These are phyloP conservation scores for Protomyces gravidus DNA, from an alignment of 1,139 yeast species.

Conservation along the genomic window DNA sequence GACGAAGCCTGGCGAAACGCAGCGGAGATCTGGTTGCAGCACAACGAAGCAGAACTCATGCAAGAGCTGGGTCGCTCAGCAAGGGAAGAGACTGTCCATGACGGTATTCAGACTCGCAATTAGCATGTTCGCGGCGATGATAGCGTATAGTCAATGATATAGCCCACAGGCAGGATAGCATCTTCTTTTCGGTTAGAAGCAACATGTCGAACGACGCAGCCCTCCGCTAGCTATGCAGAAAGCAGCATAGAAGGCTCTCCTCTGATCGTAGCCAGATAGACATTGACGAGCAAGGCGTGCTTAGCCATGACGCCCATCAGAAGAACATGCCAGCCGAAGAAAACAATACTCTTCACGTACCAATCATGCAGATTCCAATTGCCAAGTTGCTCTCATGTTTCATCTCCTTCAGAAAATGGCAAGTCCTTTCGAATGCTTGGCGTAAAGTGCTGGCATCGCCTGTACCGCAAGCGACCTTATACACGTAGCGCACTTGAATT, in stretches of 20 bases:
- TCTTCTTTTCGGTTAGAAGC: too few species aligned
- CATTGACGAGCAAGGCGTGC: constrained; percentile 11
- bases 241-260: constrained; percentile 3
- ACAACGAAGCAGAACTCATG: constrained; percentile 67
- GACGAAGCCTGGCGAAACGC: constrained; percentile 84
- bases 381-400: too few species aligned
- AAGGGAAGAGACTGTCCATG: constrained; percentile 56
- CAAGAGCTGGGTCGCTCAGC: constrained; percentile 52
- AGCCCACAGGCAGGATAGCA: constrained; percentile 78
- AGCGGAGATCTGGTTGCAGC: constrained; percentile 86
- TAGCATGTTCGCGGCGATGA: constrained; percentile 56
- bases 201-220: too few species aligned
- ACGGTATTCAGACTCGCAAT: constrained; percentile 52
- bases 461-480: constrained; percentile 63
- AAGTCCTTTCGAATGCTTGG: too few species aligned
- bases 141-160: constrained; percentile 71
- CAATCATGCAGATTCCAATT: too few species aligned
- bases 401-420: too few species aligned
- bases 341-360: too few species aligned
- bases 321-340: constrained; percentile 3
- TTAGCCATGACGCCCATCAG: constrained; percentile 15
- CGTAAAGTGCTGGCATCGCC: too few species aligned
- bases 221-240: too few species aligned
- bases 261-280: constrained; percentile 13
- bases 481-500: constrained; percentile 77